Conservation (phyloP, 305 asterid species). For the Petunia hybrid region DNA sequence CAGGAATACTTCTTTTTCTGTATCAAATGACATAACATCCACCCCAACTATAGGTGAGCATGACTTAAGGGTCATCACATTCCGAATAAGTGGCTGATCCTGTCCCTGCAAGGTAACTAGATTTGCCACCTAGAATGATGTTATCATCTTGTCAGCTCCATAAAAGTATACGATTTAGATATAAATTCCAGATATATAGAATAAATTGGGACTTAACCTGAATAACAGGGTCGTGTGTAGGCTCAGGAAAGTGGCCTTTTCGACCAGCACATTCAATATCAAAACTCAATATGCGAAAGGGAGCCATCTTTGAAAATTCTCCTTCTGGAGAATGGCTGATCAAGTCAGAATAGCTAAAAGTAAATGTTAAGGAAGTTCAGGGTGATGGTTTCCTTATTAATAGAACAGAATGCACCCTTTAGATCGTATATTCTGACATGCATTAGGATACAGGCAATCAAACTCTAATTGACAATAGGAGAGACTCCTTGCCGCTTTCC, state of each 20-base stretch:
- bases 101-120: conserved; percentile 95
- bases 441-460: conserved; percentile 93
- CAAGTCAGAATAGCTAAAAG: conserved; percentile 74
- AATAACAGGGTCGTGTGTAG: conserved; percentile 97
- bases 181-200: conserved; percentile 21
- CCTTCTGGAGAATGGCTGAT: conserved; percentile 96
- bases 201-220: conserved; percentile 58
- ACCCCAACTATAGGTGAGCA: conserved; percentile 98
- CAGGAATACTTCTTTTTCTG: conserved; percentile 85
- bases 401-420: conserved; percentile 25
- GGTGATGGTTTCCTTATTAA: conserved; percentile 12
- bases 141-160: conserved; percentile 37
- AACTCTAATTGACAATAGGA: conserved; percentile 91
- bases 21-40: conserved; percentile 97
- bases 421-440: conserved; percentile 31
- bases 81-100: conserved; percentile 88
- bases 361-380: conserved; percentile 49
- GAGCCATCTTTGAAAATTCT: conserved; percentile 97
- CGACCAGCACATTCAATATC: conserved; percentile 99
- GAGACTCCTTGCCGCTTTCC: conserved; percentile 61
- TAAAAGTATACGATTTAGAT: conserved; percentile 25
- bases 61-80: conserved; percentile 98
- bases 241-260: conserved; percentile 96
- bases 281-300: conserved; percentile 96
- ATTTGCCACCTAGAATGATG: conserved; percentile 76